Evolutionary conservation across 768 basidiomycete genomes (phyloP), one percentile per base, ranked within the genome.

Genomic region (Mycena filopes): DNA sequence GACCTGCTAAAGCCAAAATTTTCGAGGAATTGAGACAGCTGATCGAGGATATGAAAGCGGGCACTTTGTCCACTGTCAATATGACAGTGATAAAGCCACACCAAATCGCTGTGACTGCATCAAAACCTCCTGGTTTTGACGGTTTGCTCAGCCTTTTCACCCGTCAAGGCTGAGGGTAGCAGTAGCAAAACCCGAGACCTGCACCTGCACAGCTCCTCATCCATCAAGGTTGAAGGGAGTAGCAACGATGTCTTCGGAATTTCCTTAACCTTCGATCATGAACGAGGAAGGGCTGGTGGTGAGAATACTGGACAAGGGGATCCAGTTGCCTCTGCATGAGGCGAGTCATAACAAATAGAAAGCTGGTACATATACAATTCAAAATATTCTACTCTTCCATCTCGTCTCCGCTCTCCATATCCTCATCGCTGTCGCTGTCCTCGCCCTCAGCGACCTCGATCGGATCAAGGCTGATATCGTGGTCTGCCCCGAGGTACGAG

Each of bases 361-460:
- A 50, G 38, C 50, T 60, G 57, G 28, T 42, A 61, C 36, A 56
- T 50, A 28, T 65, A 67, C 58, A 67, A 45, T 55, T 60, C 64
- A 65, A 41, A 45, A 56, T 56, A 61, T 62, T 60, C 66, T 72
- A 84, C 75, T 86, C 84, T 69, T 86, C 79, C 86, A 87, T 87
- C 63, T 87, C 89, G 40, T 89, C 89, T 26, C 80, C 89, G 58
- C 87, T 87, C 47, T 89, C 89, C 82, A 87, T 88, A 49, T 88
- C 89, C 23, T 93, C 91, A 60, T 94, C 94, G 57, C 89, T 89
- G 57, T 93, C 92, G 65, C 90, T 92, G 20, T 94, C 93, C 75
- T 95, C 94, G 3, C 95, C 96, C 75, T 97, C 94, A 0, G 90
- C 94, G 56, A 98, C 95, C 26, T 93, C 90, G 66, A 98, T 86